phyloP scores from a whole-genome alignment of 371 early-diverging fungal species.

The Nematocida ironsii region DNA sequence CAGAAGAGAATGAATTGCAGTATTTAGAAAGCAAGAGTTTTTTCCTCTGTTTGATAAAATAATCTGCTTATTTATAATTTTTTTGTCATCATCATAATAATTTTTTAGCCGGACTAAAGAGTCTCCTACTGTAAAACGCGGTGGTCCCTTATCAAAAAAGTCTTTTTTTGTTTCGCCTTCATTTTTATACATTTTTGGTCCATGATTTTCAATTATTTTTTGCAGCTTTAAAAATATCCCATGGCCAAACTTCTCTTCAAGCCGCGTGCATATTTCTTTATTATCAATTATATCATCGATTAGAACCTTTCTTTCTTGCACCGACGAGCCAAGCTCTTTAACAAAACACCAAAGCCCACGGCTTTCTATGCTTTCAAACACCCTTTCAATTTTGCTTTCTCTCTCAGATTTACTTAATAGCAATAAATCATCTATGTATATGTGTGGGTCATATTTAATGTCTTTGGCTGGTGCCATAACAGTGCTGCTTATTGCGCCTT shows the following conservation, averaged over 20 bases:
- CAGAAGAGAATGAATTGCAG: not conserved
- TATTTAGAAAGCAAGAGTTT: not conserved
- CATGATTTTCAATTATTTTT: not conserved
- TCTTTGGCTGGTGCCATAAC: too few species aligned
- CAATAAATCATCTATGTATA: too few species aligned
- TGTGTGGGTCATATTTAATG: too few species aligned
- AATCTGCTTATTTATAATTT: not conserved
- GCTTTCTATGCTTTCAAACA: too few species aligned
- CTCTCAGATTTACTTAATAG: too few species aligned
- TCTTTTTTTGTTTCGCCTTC: not conserved
- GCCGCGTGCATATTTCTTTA: not conserved
- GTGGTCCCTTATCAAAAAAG: not conserved
- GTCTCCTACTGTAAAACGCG: not conserved
- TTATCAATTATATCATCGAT: not conserved
- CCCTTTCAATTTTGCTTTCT: too few species aligned
- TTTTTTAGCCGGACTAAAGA: not conserved
- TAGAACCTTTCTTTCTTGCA: not conserved
- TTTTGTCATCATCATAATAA: not conserved
- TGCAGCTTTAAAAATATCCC: not conserved
- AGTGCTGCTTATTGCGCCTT: too few species aligned
- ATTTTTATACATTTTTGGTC: not conserved
- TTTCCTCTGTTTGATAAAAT: not conserved
- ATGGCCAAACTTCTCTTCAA: not conserved
- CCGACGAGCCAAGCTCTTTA: not conserved
- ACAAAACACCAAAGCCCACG: not conserved